Base-by-base conservation (phyloP, 129 eudicot species). In the Chrysanthemum seticuspe region DNA sequence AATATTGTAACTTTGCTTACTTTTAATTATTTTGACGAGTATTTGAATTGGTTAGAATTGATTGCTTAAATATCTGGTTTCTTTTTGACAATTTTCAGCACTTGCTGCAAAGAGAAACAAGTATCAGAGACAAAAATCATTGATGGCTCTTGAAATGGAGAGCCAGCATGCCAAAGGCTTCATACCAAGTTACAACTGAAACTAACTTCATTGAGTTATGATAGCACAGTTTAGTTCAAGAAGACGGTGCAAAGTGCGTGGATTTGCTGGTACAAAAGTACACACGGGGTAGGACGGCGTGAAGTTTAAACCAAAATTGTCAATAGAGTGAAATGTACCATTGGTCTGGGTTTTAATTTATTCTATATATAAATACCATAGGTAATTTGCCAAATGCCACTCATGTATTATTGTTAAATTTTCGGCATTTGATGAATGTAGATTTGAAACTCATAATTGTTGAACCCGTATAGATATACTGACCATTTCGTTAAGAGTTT, bases 111-210 rank as follows among this genome's bases (percentile, higher is more conserved):
- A 90, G 85, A 86, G 96, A 74, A 94, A 94, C 76, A 80, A 87
- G 70, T 94, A 94, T 49, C 99, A 94, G 7, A 76, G 97, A 69
- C 99, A 94, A 71, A 94, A 94, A 70, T 90, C 99, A 1, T 80
- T 94, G 79, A 90, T 90, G 99, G 68, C 88, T 53, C 97, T 94
- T 13, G 99, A 94, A 90, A 85, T 94, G 97, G 99, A 94, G 73
- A 94, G 99, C 83, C 99, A 94, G 68, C 99, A 94, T 45, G 97
- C 99, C 49, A 94, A 94, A 80, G 99, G 99, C 73, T 90, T 84
- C 71, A 90, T 94, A 75, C 97, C 91, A 44, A 76, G 87, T 31
- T 84, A 84, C 75, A 81, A 36, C 75, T 81, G 80, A 69, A 79
- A 73, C 48, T 91, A 82, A 84, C 64, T 70, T n/a, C 6, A 47